These are phyloP conservation scores for Prototheca cutis DNA, from an alignment of 163 green algal genomes.

Conservation along the genomic window DNA sequence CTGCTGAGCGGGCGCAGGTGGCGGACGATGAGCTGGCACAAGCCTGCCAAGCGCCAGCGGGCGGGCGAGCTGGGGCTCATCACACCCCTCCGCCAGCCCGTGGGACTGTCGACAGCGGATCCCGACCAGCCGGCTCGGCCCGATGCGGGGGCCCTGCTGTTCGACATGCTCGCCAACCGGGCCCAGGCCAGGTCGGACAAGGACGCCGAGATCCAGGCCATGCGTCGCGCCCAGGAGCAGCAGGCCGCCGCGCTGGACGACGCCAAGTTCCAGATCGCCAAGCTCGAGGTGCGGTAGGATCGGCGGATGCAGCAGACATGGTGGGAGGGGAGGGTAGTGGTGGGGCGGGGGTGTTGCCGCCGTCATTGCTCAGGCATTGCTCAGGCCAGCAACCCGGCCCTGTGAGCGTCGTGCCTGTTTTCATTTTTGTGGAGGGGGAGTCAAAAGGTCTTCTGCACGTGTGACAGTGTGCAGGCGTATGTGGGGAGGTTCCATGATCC, in stretches of 20 bases:
- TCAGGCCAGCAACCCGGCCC: too few species aligned
- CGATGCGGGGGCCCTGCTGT: constrained; percentile 6
- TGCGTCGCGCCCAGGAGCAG: constrained; percentile 12
- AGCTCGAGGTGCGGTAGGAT: not conserved
- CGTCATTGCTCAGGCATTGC: not conserved
- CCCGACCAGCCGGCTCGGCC: not conserved
- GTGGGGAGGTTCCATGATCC: too few species aligned
- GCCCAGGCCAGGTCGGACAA: constrained; percentile 13
- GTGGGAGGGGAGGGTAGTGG: not conserved
- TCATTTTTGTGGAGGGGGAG: too few species aligned
- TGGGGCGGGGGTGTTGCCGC: not conserved
- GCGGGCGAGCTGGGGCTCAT: constrained; percentile 13
- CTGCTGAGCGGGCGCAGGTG: too few species aligned
- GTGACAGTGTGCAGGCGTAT: too few species aligned
- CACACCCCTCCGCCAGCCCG: not conserved
- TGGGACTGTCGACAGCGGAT: not conserved
- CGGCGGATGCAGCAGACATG: not conserved
- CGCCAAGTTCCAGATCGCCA: constrained; percentile 3
- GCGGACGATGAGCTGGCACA: constrained; percentile 9
- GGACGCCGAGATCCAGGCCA: constrained; percentile 13
- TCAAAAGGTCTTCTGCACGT: too few species aligned
- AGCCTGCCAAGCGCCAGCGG: constrained; percentile 8
- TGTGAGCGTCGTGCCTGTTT: too few species aligned
- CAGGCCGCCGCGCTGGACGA: constrained; percentile 10
- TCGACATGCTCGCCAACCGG: constrained; percentile 21